Conservation (phyloP, 2,329 filamentous ascomycete genomes). For the Penicillium thymicola region DNA sequence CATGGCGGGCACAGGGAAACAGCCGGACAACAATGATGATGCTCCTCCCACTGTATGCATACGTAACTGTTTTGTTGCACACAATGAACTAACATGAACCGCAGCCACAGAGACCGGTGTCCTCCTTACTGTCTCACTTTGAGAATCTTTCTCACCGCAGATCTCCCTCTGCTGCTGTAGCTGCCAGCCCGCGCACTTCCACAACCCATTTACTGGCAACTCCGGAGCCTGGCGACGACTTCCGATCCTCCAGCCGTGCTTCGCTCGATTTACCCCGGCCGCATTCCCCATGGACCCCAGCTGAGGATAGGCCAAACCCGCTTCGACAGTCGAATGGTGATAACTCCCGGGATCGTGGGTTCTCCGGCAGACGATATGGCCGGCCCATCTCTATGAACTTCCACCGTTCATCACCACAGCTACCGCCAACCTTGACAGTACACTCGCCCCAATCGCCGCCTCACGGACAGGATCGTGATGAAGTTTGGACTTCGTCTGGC, state of each 20-base stretch:
- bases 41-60: conserved; percentile 37
- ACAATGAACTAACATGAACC: conserved; percentile 13
- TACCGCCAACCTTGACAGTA: conserved; percentile 42
- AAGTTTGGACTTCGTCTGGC: conserved; percentile 55
- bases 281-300: conserved; percentile 37
- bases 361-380: conserved; percentile 60
- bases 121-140: conserved; percentile 49
- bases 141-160: conserved; percentile 44
- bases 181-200: conserved; percentile 29
- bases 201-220: conserved; percentile 29
- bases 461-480: conserved; percentile 22
- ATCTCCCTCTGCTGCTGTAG: conserved; percentile 29
- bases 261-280: conserved; percentile 45
- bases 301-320: conserved; percentile 22
- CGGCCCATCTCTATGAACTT: conserved; percentile 46
- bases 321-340: conserved; percentile 22
- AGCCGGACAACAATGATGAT: conserved; percentile 35
- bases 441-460: conserved; percentile 46
- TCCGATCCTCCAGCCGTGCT: conserved; percentile 31
- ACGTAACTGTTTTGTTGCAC: conserved; percentile 13
- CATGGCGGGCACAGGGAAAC: conserved; percentile 37
- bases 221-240: conserved; percentile 32
- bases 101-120: conserved; percentile 44
- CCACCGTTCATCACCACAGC: conserved; percentile 39
- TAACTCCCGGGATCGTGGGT: conserved; percentile 29